Base-by-base conservation (phyloP, 441 rosid genomes). In the Populus hybrid region DNA sequence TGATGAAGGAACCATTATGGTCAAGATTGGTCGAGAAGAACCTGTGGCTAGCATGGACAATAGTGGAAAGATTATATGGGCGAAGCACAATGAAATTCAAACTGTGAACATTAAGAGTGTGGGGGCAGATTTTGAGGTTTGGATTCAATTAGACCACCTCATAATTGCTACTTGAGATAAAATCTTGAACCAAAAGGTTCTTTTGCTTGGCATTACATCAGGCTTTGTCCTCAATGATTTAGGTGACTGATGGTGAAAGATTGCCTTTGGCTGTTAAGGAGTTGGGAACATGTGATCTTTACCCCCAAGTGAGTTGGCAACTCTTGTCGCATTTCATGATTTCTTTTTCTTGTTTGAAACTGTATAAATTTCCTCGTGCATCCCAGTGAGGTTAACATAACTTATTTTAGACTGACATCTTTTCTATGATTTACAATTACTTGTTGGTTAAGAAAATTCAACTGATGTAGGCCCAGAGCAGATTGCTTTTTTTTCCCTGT, bases 11-110 rank as follows among this genome's bases (percentile, higher is more conserved):
- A 92, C 95, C 78, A 92, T 94, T 81, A 91, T 97, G 98, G 97
- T 97, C 75, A 94, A 97, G 90, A 89, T 97, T 76, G 99, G 98
- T 63, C 91, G 94, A 75, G 98, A 96, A 88, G 93, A 87, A 75
- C 99, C 99, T 78, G 98, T 96, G 64, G 97, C 98, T 74, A 96
- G 99, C 81, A 96, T 96, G 99, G 99, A 96, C 84, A 93, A 86
- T 85, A 91, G 97, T 85, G 99, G 99, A 77, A 96, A 93, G 85
- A 92, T 96, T 82, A 94, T 96, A 81, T 96, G 99, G 99, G 98
- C 99, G 32, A 96, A 93, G 84, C 99, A 96, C 85, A 96, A 96
- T 87, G 99, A 96, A 86, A 92, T 96, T 81, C 99, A 94, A 82
- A 94, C 99, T 68, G 97, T 96, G 78, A 96, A 96, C 84, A 94